A percentile compares a stretch with the other conserved stretches of the same genome.
Conservation (phyloP, 768 basidiomycete genomes). For the Mycena floridula region DNA sequence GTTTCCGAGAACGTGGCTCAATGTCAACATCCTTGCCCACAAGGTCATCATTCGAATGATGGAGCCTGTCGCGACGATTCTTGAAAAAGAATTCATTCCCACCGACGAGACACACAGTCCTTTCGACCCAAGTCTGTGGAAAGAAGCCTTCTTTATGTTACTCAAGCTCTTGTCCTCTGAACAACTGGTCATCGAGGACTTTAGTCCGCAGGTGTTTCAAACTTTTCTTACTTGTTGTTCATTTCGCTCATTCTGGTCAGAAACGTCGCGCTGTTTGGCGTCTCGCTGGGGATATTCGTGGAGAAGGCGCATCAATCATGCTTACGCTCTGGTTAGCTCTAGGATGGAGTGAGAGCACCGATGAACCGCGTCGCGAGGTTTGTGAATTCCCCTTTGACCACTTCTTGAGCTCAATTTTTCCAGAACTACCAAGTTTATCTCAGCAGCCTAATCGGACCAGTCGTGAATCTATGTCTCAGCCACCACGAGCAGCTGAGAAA, state of each 20-base stretch:
- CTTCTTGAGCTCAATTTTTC: conserved; percentile 9
- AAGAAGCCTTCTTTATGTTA: conserved; percentile 72
- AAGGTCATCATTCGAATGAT: conserved; percentile 84
- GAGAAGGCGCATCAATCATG: conserved; percentile 81
- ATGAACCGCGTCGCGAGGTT: conserved; percentile 63
- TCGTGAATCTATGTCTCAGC: conserved; percentile 89
- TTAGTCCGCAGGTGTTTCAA: conserved; percentile 85
- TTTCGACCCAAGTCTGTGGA: conserved; percentile 80
- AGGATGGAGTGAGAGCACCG: conserved; percentile 55
- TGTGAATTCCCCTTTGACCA: conserved; percentile 18
- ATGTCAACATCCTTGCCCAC: conserved; percentile 84
- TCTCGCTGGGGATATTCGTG: conserved; percentile 91
- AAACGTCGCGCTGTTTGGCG: conserved; percentile 95
- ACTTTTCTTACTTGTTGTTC: no score
- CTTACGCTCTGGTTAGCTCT: conserved; percentile 81
- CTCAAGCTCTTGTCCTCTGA: conserved; percentile 84
- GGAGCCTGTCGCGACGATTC: conserved; percentile 71
- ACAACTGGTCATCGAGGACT: conserved; percentile 90
- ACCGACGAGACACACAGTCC: conserved; percentile 49
- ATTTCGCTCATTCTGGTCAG: conserved; percentile 36
- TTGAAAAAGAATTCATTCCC: conserved; percentile 80
- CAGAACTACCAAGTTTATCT: conserved; percentile 84
- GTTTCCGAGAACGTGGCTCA: conserved; percentile 88
- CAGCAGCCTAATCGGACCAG: conserved; percentile 78
- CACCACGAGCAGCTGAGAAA: conserved; percentile 90